These are phyloP conservation scores for Gryganskiella cystojenkinii DNA, from an alignment of 192 early-diverging fungal genomes.

Conservation along the genomic window DNA sequence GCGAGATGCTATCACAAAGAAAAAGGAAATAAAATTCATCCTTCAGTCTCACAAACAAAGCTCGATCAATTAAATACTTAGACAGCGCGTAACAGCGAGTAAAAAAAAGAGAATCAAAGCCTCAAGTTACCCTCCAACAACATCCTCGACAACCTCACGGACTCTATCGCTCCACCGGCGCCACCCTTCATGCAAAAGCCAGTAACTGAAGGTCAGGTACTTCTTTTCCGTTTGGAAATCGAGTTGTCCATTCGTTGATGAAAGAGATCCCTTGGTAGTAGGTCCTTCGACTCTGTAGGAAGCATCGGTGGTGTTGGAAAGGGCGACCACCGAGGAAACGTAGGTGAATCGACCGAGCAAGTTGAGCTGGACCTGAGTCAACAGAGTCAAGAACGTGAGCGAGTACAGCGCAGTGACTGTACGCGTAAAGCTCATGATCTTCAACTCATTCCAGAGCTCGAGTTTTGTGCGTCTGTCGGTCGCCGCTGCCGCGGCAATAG, in stretches of 20 bases:
- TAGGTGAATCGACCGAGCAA: conserved; percentile 93
- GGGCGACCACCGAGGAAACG: conserved; percentile 73
- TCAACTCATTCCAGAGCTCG: conserved; percentile 91
- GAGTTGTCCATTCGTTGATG: conserved; percentile 48
- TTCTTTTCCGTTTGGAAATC: conserved; percentile 75
- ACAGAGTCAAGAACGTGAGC: conserved; percentile 84
- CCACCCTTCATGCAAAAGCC: conserved; percentile 91
- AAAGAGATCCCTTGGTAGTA: conserved; percentile 32
- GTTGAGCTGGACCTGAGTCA: conserved; percentile 91
- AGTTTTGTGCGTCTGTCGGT: conserved; percentile 66
- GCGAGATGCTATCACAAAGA: conserved; percentile 54
- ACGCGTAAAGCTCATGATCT: conserved; percentile 89
- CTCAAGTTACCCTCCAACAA: conserved; percentile 63
- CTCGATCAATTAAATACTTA: neutral
- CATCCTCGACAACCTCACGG: conserved; percentile 70
- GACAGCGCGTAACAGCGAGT: neutral
- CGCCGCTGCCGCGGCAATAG: neutral
- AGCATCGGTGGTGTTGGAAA: conserved; percentile 61
- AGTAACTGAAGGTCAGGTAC: conserved; percentile 93
- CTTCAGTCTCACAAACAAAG: neutral
- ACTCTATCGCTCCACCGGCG: conserved; percentile 75
- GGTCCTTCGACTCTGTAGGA: conserved; percentile 54
- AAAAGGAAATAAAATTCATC: neutral
- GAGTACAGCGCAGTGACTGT: conserved; percentile 88
- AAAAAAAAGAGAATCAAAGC: neutral